Percentiles rank a stretch among this genome's conserved stretches.
Conservation (phyloP, 345 rosid species). For the Noccaea bulbosa region DNA sequence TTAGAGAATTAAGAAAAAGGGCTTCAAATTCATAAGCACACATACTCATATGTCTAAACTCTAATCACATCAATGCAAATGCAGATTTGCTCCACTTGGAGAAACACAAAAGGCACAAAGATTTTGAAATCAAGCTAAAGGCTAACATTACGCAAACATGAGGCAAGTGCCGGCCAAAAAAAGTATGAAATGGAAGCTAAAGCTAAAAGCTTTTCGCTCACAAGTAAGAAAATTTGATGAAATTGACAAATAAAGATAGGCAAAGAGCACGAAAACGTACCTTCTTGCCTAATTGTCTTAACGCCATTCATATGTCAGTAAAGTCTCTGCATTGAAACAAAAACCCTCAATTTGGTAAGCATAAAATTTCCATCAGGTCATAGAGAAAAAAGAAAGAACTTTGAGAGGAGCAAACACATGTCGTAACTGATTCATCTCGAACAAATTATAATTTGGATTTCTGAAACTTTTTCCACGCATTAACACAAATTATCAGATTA, state of each 20-base stretch:
- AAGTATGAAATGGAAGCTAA: slow-evolving; percentile 11
- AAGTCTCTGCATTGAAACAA: slow-evolving; percentile 42
- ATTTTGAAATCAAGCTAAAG: no score
- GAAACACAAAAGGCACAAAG: no score
- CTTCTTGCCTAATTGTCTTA: slow-evolving; percentile 50
- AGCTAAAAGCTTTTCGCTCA: background rate
- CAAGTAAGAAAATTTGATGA: background rate
- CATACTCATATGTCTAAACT: no score
- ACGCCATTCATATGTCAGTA: slow-evolving; percentile 60
- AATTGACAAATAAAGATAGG: background rate
- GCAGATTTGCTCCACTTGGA: no score
- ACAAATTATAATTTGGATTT: no score
- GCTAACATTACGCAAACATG: background rate
- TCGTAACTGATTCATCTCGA: background rate
- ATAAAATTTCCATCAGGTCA: background rate
- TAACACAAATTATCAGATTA: no score
- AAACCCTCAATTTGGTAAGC: slow-evolving; percentile 23
- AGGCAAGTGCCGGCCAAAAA: background rate
- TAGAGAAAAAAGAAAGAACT: background rate
- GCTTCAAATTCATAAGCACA: no score
- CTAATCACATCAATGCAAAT: no score
- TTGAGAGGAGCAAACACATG: slow-evolving; percentile 9
- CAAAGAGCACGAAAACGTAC: slow-evolving; percentile 37
- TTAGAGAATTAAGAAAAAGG: no score
- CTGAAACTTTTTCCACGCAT: no score